These are phyloP conservation scores for Danielia reshetovae DNA, from an alignment of 805 yeast species.

Conservation along the genomic window DNA sequence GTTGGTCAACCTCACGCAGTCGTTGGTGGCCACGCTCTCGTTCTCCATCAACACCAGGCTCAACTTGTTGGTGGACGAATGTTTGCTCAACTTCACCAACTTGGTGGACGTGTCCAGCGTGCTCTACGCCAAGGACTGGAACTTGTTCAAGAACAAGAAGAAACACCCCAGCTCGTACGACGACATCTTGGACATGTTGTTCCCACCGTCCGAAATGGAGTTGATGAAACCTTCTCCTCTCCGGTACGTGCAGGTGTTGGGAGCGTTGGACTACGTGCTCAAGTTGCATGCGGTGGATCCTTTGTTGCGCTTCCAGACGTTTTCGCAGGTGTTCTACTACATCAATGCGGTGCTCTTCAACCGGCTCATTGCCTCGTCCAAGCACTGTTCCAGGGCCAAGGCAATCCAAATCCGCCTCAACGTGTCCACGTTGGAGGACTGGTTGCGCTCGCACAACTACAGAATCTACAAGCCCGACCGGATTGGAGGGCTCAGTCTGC, in stretches of 20 bases:
- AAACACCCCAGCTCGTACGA: conserved; percentile 53
- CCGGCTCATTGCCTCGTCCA: conserved; percentile 60
- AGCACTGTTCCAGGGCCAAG: conserved; percentile 69
- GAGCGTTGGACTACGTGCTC: conserved; percentile 82
- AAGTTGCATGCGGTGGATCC: conserved; percentile 80
- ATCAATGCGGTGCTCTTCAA: conserved; percentile 71
- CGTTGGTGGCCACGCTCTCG: conserved; percentile 61
- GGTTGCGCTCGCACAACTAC: conserved; percentile 74
- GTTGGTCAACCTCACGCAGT: conserved; percentile 47
- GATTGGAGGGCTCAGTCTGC: conserved; percentile 25
- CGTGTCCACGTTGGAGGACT: conserved; percentile 82
- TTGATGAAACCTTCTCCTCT: conserved; percentile 89
- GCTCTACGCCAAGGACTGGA: conserved; percentile 69
- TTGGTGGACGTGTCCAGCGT: conserved; percentile 79
- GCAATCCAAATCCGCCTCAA: conserved; percentile 91
- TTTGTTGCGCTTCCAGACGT: conserved; percentile 69
- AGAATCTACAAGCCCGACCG: conserved; percentile 33
- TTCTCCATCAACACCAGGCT: conserved; percentile 63
- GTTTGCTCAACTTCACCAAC: conserved; percentile 70
- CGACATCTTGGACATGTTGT: conserved; percentile 68
- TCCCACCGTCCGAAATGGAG: conserved; percentile 79
- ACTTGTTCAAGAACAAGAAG: conserved; percentile 44
- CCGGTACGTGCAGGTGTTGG: conserved; percentile 77
- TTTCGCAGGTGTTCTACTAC: conserved; percentile 77
- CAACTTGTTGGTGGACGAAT: conserved; percentile 54